A percentile compares a stretch with the other conserved stretches of the same genome.
Conservation (phyloP, 2,329 filamentous ascomycete species). For the Polytolypa hystricis region DNA sequence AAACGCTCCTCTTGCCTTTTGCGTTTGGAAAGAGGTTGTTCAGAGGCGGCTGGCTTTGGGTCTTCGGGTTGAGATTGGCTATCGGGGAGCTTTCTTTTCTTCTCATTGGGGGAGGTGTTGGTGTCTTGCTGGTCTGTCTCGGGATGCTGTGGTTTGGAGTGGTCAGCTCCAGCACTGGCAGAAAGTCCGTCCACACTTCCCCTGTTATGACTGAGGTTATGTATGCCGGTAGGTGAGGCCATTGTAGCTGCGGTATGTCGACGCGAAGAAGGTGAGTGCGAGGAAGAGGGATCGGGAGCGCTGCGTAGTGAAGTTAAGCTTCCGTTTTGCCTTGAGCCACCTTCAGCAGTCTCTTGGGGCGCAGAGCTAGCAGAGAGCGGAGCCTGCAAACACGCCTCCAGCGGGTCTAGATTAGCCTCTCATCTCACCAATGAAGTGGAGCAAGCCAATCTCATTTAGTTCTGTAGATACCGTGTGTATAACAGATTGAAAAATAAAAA, state of each 20-base stretch:
- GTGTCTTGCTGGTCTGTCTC: not conserved
- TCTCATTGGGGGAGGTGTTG: slow-evolving; percentile 11
- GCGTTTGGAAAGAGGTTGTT: slow-evolving; percentile 26
- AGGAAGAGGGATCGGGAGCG: not conserved
- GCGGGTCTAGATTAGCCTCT: slow-evolving; percentile 2
- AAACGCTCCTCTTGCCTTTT: slow-evolving; percentile 30
- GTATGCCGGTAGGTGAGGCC: not conserved
- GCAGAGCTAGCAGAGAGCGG: slow-evolving; percentile 8
- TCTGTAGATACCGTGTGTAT: not conserved
- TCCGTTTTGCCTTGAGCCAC: slow-evolving; percentile 3
- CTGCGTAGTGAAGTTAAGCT: slow-evolving; percentile 2
- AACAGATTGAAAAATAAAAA: not conserved
- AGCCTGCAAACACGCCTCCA: slow-evolving; percentile 3
- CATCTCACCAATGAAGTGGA: not conserved
- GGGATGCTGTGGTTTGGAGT: not conserved
- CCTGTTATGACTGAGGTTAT: not conserved
- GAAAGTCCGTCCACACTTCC: not conserved
- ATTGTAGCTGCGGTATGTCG: not conserved
- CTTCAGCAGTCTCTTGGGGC: slow-evolving; percentile 1
- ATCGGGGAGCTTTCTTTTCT: slow-evolving; percentile 20
- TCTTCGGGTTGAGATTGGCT: slow-evolving; percentile 17
- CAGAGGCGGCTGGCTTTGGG: slow-evolving; percentile 12
- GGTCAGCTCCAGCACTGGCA: not conserved
- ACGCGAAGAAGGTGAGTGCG: not conserved
- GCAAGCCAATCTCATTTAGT: not conserved